phyloP scores from a whole-genome alignment of 2,329 filamentous ascomycete species.

The Westerdykella ornata region DNA sequence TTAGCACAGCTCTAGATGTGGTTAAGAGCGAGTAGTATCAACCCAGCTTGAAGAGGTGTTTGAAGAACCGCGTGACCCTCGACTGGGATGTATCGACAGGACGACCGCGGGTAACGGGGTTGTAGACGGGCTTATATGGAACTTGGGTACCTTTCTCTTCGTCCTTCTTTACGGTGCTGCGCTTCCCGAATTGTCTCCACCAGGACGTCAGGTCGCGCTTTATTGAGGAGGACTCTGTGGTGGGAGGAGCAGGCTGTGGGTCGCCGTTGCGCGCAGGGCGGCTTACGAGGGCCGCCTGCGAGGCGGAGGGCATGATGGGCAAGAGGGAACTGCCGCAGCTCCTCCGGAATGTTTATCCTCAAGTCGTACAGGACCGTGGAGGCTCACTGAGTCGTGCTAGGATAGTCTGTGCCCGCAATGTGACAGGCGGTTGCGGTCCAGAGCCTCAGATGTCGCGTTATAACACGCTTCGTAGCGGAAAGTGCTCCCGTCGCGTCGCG shows the following conservation, averaged over 20 bases:
- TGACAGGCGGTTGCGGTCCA: conserved; percentile 23
- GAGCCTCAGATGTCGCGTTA: conserved; percentile 13
- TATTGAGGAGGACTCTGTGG: conserved; percentile 63
- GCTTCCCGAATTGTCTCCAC: conserved; percentile 90
- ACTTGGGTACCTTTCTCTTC: conserved; percentile 53
- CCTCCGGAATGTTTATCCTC: conserved; percentile 15
- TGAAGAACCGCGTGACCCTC: too few relatives aligned
- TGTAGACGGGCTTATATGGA: neutral
- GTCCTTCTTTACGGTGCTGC: conserved; percentile 54
- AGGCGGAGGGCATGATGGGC: conserved; percentile 37
- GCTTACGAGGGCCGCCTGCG: conserved; percentile 33
- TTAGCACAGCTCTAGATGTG: too few relatives aligned
- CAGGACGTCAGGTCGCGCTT: conserved; percentile 88
- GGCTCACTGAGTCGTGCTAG: conserved; percentile 16
- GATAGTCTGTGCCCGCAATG: conserved; percentile 17
- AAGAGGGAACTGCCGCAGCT: conserved; percentile 21
- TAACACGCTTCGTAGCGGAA: conserved; percentile 2
- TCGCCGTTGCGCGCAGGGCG: conserved; percentile 41
- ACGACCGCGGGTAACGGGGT: too few relatives aligned
- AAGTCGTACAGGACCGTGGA: conserved; percentile 11
- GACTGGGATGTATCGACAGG: too few relatives aligned
- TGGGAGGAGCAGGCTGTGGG: conserved; percentile 44
- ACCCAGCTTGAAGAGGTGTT: too few relatives aligned
- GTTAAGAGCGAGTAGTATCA: too few relatives aligned
- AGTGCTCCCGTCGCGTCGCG: neutral